Conservation (phyloP, 352 stramenopile species). For the Saprolegnia parasitica region DNA sequence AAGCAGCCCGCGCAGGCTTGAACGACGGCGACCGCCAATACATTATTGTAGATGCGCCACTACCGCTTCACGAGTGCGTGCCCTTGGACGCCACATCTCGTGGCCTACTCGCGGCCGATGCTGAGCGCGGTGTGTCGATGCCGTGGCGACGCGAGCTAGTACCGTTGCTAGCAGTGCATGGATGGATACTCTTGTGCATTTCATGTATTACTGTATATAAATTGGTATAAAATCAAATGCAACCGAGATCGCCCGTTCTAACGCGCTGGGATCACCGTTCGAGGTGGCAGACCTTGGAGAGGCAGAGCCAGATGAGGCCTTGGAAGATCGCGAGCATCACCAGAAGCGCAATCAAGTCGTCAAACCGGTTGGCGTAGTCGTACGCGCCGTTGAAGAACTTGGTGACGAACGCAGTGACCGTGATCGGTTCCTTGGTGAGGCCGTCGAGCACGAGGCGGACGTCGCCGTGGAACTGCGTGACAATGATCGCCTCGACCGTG, state of each 20-base stretch:
- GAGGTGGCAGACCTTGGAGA: constrained; percentile 11
- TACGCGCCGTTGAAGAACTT: constrained; percentile 20
- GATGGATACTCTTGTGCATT: background rate
- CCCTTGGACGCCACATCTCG: no score
- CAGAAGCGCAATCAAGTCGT: constrained; percentile 15
- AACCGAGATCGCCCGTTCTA: background rate
- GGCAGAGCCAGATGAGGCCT: background rate
- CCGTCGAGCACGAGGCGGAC: constrained; percentile 2
- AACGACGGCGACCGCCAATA: no score
- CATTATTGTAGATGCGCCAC: no score
- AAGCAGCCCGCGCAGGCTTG: no score
- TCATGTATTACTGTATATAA: background rate
- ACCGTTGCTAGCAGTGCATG: no score
- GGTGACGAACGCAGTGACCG: background rate
- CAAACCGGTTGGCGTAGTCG: background rate
- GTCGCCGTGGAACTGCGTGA: constrained; percentile 22
- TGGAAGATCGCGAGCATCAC: constrained; percentile 13
- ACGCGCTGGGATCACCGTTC: background rate
- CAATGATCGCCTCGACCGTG: constrained; percentile 23
- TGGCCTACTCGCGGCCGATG: no score
- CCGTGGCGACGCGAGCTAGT: no score
- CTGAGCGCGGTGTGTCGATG: no score
- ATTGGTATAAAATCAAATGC: background rate
- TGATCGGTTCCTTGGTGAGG: background rate
- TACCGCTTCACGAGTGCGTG: no score